Conservation (phyloP, 345 rosid species). For the Murraya paniculata region DNA sequence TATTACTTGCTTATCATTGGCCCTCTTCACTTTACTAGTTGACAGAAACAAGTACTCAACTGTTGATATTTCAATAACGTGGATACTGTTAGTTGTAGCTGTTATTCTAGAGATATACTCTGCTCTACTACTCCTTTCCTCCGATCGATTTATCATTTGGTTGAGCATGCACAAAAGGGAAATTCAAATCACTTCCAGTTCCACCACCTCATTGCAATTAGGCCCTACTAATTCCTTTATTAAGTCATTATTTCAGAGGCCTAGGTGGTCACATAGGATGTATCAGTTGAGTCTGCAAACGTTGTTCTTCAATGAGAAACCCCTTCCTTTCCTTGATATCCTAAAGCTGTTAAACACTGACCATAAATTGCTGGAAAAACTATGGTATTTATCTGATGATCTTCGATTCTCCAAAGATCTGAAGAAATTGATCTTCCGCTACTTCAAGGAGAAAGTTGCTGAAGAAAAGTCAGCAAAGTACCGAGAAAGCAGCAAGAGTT, state of each 20-base stretch:
- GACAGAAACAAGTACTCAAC: not conserved
- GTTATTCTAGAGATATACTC: slow-evolving; percentile 28
- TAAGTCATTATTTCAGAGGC: not conserved
- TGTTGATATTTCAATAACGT: slow-evolving; percentile 30
- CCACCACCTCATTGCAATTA: too few species aligned
- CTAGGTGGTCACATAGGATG: not conserved
- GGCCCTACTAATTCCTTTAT: too few species aligned
- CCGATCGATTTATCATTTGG: slow-evolving; percentile 1
- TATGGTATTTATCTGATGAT: not conserved
- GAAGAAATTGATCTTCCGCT: not conserved
- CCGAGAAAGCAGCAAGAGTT: too few species aligned
- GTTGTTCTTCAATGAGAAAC: not conserved
- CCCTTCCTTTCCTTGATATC: not conserved
- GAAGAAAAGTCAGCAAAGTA: not conserved
- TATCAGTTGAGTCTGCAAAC: not conserved
- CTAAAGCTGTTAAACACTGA: not conserved
- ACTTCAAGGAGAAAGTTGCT: not conserved
- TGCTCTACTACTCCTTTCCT: not conserved
- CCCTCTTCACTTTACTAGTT: slow-evolving; percentile 12
- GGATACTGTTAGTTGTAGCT: slow-evolving; percentile 32
- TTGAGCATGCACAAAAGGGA: not conserved
- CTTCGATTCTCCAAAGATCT: not conserved
- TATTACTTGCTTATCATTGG: not conserved
- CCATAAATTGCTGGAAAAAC: not conserved
- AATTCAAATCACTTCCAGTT: too few species aligned